phyloP scores from a whole-genome alignment of 1,284 basidiomycete genomes.

The Phellinidium pouzarii region DNA sequence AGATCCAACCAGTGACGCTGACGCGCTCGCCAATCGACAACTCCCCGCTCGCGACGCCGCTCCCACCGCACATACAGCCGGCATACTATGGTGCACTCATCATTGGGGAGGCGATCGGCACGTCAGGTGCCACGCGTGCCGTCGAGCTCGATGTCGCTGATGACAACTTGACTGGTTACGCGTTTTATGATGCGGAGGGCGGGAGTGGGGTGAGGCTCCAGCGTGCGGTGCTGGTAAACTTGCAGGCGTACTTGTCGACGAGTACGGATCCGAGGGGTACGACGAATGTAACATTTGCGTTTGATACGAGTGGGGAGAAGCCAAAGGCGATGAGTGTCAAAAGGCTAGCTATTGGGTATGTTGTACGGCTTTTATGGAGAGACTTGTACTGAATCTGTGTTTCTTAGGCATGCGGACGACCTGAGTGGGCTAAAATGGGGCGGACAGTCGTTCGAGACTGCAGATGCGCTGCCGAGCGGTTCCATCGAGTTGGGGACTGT shows the following conservation, averaged over 20 bases:
- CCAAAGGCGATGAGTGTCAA: constrained; percentile 34
- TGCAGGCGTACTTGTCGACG: constrained; percentile 41
- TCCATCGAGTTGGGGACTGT: constrained; percentile 30
- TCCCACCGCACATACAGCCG: constrained; percentile 50
- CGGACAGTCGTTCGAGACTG: constrained; percentile 58
- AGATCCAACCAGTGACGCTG: constrained; percentile 52
- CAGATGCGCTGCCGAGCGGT: constrained; percentile 41
- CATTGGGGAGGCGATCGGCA: constrained; percentile 37
- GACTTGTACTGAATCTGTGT: too few species aligned
- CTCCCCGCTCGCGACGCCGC: constrained; percentile 37
- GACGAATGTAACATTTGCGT: constrained; percentile 39
- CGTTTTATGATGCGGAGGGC: constrained; percentile 50
- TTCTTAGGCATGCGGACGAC: constrained; percentile 51
- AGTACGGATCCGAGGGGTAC: constrained; percentile 29
- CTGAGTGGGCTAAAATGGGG: constrained; percentile 52
- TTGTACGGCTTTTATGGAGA: too few species aligned
- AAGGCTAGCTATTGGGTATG: constrained; percentile 40
- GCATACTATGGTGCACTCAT: constrained; percentile 56
- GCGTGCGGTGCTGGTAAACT: constrained; percentile 54
- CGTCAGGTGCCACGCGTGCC: constrained; percentile 29
- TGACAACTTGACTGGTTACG: constrained; percentile 53
- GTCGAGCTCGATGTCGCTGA: constrained; percentile 47
- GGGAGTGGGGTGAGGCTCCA: constrained; percentile 30
- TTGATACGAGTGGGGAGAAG: constrained; percentile 24
- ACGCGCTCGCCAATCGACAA: constrained; percentile 47